phyloP scores from a whole-genome alignment of 371 early-diverging fungal species.

The Circinella umbellata region DNA sequence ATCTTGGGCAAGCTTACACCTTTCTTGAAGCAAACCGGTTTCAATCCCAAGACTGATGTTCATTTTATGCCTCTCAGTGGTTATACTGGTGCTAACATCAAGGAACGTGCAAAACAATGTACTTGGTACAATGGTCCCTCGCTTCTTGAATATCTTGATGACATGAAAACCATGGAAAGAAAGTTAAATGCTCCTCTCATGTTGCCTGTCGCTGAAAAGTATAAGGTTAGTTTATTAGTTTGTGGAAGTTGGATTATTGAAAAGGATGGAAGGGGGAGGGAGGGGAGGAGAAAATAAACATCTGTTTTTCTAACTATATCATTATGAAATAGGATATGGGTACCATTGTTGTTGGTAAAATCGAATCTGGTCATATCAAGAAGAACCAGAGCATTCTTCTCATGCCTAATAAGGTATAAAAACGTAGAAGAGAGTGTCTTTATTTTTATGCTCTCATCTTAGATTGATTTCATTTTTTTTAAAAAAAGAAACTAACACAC shows the following conservation, averaged over 20 bases:
- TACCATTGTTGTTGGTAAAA: constrained; percentile 92
- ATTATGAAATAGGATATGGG: constrained; percentile 80
- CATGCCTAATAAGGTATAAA: constrained; percentile 89
- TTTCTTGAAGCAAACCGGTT: constrained; percentile 93
- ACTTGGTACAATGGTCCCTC: constrained; percentile 93
- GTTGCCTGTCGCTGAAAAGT: constrained; percentile 94
- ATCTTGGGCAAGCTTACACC: constrained; percentile 82
- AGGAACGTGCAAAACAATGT: constrained; percentile 76
- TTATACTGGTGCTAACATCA: constrained; percentile 95
- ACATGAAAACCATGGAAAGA: constrained; percentile 80
- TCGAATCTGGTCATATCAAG: constrained; percentile 91
- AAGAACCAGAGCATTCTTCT: constrained; percentile 83
- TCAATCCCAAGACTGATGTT: constrained; percentile 87
- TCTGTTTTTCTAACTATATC: no score
- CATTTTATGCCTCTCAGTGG: constrained; percentile 94
- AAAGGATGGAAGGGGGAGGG: no score
- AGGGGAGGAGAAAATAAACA: no score
- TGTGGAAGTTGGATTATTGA: no score
- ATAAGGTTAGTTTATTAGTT: constrained; percentile 51
- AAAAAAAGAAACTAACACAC: not conserved
- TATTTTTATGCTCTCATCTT: no score
- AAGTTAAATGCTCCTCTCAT: constrained; percentile 87
- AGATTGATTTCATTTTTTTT: no score
- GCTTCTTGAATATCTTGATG: constrained; percentile 87
- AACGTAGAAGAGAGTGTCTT: no score